Evolutionary conservation across 1,284 basidiomycete genomes (phyloP).

Genomic region (Neonothopanus nambi): DNA sequence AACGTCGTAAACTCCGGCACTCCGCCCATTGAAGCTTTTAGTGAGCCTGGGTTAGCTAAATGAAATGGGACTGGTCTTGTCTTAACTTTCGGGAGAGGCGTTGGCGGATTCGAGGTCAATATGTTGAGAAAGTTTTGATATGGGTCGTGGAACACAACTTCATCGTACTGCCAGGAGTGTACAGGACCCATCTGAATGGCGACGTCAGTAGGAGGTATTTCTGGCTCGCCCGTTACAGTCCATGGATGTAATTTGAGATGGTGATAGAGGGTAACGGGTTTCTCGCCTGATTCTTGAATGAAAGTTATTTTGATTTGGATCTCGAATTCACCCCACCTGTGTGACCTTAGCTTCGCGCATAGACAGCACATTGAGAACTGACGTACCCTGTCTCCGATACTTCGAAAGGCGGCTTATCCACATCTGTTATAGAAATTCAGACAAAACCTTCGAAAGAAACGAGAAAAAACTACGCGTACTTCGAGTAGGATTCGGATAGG

Average conservation of each 20-base stretch:
- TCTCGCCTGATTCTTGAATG: conserved; percentile 90
- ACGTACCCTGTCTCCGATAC: conserved; percentile 90
- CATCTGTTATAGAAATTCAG: conserved; percentile 49
- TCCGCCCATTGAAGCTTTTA: conserved; percentile 65
- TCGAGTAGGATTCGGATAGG: conserved; percentile 88
- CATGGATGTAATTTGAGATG: conserved; percentile 97
- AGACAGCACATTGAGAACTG: too few species aligned
- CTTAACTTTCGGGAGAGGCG: conserved; percentile 69
- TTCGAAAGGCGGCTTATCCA: conserved; percentile 93
- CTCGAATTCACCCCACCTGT: conserved; percentile 98
- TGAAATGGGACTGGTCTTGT: conserved; percentile 72
- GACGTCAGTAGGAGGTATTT: conserved; percentile 62
- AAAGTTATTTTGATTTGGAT: conserved; percentile 94
- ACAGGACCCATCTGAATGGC: conserved; percentile 72
- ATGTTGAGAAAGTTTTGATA: conserved; percentile 86
- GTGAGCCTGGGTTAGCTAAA: conserved; percentile 57
- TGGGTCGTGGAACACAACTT: conserved; percentile 96
- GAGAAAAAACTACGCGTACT: conserved; percentile 52
- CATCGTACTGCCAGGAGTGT: conserved; percentile 99
- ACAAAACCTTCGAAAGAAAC: neutral
- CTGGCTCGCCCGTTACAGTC: conserved; percentile 60
- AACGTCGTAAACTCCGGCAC: conserved; percentile 78
- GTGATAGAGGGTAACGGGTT: conserved; percentile 85
- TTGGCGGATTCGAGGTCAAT: conserved; percentile 82
- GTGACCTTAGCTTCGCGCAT: neutral